Base-by-base conservation (phyloP, 2,329 filamentous ascomycete genomes). In the Fusarium multiceps region DNA sequence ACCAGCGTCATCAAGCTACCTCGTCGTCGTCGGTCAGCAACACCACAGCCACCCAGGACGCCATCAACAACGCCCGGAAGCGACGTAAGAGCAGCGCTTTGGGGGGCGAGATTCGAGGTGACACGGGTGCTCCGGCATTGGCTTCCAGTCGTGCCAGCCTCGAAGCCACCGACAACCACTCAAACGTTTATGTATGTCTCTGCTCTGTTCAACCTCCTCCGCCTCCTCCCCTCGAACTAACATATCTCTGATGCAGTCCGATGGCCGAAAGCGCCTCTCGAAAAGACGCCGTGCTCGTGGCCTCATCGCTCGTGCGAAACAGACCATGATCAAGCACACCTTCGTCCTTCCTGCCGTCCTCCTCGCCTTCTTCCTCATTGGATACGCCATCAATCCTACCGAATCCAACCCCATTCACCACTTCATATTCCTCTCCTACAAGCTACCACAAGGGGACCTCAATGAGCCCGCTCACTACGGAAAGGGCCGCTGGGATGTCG, bases 381-480 rank as follows among this genome's bases (percentile, higher is more conserved):
- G 89, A 66, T 98, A 95, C 81, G 88, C 89, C 71, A 78, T 93
- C 76, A 91, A 94, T 78, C 95, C 94, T 7, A 89, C 87, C 73
- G 85, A 90, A 66, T 89, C 90, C 61, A 98, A 98, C 80, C 92
- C 92, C 14, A 79, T 97, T 69, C 87, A 93, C 81, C 87, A 86
- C 80, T 94, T 93, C 79, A 89, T 98, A 80, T 97, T 97, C 86
- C 89, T 98, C 65, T 96, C 94, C 53, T 98, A 98, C 83, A 88
- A 89, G 59, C 85, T 94, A 62, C 88, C 91, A 18, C 74, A 75
- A 43, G 66, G 72, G 30, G 79, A 82, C 41, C 77, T 80, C 42
- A 78, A 79, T 58, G 81, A 83, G 74, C 80, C 86, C 74, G 63
- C 84, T 20, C 92, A 94, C 76, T 98, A 97, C 82, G 94, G 91